A percentile compares a stretch with the other conserved stretches of the same genome.
These are phyloP conservation scores for Populus davidiana DNA, from an alignment of 345 rosid genomes.

Conservation along the genomic window DNA sequence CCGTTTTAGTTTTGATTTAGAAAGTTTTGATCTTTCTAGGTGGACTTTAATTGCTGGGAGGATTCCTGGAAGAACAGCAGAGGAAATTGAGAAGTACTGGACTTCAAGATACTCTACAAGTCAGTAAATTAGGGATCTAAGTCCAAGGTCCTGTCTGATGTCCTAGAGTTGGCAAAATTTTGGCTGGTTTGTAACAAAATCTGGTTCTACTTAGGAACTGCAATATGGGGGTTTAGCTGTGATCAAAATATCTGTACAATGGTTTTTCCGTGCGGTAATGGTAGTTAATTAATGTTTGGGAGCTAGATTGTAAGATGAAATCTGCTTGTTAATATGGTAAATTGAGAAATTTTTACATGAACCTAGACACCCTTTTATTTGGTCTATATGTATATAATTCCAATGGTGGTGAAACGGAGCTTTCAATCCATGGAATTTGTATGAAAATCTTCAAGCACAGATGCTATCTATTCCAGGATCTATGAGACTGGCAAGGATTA, in stretches of 20 bases:
- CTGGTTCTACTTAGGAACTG: not conserved
- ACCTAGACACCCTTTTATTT: not conserved
- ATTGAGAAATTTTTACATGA: not conserved
- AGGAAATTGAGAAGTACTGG: conserved; percentile 59
- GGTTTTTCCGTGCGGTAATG: not conserved
- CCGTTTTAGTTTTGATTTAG: not conserved
- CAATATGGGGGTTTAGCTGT: not conserved
- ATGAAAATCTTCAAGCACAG: not conserved
- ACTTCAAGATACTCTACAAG: conserved; percentile 42
- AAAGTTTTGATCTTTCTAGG: conserved; percentile 17
- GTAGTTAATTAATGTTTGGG: not conserved
- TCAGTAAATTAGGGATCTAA: conserved; percentile 1
- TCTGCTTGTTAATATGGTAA: not conserved
- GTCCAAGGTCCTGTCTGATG: not conserved
- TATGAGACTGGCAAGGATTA: not conserved
- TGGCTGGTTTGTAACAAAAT: not conserved
- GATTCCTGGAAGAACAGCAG: conserved; percentile 56
- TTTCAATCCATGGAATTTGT: not conserved
- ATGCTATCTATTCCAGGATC: not conserved
- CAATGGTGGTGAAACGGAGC: not conserved
- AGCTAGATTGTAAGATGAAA: not conserved
- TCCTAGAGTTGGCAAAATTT: not conserved
- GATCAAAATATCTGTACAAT: not conserved
- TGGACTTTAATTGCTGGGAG: conserved; percentile 59
- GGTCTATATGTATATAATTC: not conserved